phyloP scores from a whole-genome alignment of 2,329 filamentous ascomycete species.

The Claviceps humidiphila region DNA sequence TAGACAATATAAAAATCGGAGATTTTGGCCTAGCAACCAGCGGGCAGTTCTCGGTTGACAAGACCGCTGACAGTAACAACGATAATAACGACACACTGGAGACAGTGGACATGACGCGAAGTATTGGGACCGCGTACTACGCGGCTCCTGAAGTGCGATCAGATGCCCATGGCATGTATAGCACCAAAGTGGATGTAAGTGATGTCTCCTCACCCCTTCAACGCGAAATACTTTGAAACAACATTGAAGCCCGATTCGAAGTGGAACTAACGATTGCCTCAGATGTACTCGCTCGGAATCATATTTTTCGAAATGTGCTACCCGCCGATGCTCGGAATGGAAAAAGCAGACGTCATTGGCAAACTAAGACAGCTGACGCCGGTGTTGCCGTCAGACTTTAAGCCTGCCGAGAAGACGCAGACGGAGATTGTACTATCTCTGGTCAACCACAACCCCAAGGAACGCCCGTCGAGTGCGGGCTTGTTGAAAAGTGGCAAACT shows the following conservation, averaged over 20 bases:
- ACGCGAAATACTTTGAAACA: not conserved
- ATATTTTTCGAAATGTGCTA: constrained; percentile 99
- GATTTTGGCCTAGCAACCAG: constrained; percentile 93
- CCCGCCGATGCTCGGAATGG: constrained; percentile 50
- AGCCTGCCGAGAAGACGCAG: constrained; percentile 56
- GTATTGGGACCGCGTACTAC: constrained; percentile 72
- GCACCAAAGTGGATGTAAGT: constrained; percentile 78
- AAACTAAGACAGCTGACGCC: constrained; percentile 55
- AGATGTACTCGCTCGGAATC: constrained; percentile 93
- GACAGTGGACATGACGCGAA: constrained; percentile 53
- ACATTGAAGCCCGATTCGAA: not conserved
- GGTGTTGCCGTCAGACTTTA: constrained; percentile 60
- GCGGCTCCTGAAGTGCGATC: constrained; percentile 85
- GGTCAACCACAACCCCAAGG: constrained; percentile 67
- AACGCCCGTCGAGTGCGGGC: constrained; percentile 70
- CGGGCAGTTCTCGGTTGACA: constrained; percentile 59
- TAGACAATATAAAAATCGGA: constrained; percentile 86
- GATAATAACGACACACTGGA: constrained; percentile 20
- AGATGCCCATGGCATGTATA: constrained; percentile 63
- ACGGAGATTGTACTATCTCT: constrained; percentile 67
- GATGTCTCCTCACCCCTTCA: not conserved
- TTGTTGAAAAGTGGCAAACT: constrained; percentile 76
- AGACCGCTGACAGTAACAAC: constrained; percentile 18
- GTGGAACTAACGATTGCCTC: not conserved
- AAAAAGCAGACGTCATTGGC: constrained; percentile 50